Conservation (phyloP, 495 filamentous ascomycete genomes). For the Monascus purpureus region DNA sequence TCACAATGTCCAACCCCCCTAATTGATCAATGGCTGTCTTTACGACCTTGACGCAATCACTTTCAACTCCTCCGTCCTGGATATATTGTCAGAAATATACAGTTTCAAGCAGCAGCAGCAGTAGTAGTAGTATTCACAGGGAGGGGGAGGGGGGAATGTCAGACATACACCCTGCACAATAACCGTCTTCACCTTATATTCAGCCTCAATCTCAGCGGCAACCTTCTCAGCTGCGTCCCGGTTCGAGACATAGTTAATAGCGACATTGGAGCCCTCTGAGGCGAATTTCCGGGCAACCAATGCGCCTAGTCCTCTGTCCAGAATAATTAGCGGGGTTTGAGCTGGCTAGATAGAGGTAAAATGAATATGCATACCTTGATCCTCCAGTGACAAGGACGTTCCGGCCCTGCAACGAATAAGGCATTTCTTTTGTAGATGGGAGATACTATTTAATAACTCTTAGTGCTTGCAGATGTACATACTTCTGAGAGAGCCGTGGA, state of each 20-base stretch:
- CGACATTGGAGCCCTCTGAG: slow-evolving; percentile 48
- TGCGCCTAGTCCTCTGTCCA: slow-evolving; percentile 52
- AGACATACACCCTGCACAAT: slow-evolving; percentile 47
- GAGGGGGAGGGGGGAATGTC: no score
- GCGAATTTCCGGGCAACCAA: slow-evolving; percentile 51
- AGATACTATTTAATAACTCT: slow-evolving; percentile 3
- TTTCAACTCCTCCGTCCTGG: slow-evolving; percentile 44
- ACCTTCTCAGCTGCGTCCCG: slow-evolving; percentile 39
- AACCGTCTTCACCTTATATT: slow-evolving; percentile 40
- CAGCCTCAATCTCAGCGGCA: slow-evolving; percentile 32
- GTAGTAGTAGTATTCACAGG: no score
- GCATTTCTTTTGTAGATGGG: slow-evolving; percentile 22
- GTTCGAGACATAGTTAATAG: slow-evolving; percentile 54
- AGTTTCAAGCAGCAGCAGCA: no score
- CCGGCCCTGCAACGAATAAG: slow-evolving; percentile 45
- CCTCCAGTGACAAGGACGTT: slow-evolving; percentile 58
- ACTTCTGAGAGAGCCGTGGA: no score
- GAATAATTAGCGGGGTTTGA: no score
- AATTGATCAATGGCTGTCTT: slow-evolving; percentile 40
- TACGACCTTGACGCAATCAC: slow-evolving; percentile 40
- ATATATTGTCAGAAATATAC: not conserved
- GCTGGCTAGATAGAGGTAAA: no score
- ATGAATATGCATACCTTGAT: slow-evolving; percentile 38
- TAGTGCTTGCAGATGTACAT: no score
- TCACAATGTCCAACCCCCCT: slow-evolving; percentile 55